These are phyloP conservation scores for Skeletonema menzelii DNA, from an alignment of 108 stramenopile genomes.

Conservation along the genomic window DNA sequence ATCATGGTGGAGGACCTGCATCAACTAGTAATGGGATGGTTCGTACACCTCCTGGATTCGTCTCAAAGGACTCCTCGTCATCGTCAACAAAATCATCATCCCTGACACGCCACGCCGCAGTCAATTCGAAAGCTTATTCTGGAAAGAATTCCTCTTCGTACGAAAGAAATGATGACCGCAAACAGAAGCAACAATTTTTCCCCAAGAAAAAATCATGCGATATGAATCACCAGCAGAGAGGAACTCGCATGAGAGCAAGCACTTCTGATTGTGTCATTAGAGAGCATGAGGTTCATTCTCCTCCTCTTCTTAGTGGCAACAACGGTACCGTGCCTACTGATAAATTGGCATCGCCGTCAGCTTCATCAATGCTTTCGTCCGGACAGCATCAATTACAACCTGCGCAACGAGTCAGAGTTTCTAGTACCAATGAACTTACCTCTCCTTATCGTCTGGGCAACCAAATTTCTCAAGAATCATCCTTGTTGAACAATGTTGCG, in stretches of 20 bases:
- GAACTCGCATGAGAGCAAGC: neutral
- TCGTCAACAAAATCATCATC: slow-evolving; percentile 10
- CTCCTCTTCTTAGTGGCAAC: neutral
- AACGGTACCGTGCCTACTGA: neutral
- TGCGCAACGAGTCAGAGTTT: neutral
- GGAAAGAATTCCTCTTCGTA: neutral
- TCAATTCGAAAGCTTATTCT: neutral
- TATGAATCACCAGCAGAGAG: neutral
- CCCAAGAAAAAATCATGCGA: neutral
- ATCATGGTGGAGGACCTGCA: neutral
- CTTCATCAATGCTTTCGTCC: neutral
- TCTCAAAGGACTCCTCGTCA: slow-evolving; percentile 7
- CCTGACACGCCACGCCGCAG: neutral
- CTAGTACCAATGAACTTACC: neutral
- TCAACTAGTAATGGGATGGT: neutral
- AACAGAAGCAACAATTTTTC: neutral
- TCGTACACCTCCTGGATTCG: slow-evolving; percentile 16
- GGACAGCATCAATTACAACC: neutral
- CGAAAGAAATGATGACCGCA: neutral
- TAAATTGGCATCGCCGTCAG: neutral
- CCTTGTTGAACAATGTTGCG: neutral
- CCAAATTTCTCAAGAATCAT: neutral
- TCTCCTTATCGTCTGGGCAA: neutral
- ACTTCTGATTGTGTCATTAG: neutral
- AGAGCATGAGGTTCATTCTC: neutral